phyloP scores from a whole-genome alignment of 139 green algal species.

The Diplosphaera chodatii region DNA sequence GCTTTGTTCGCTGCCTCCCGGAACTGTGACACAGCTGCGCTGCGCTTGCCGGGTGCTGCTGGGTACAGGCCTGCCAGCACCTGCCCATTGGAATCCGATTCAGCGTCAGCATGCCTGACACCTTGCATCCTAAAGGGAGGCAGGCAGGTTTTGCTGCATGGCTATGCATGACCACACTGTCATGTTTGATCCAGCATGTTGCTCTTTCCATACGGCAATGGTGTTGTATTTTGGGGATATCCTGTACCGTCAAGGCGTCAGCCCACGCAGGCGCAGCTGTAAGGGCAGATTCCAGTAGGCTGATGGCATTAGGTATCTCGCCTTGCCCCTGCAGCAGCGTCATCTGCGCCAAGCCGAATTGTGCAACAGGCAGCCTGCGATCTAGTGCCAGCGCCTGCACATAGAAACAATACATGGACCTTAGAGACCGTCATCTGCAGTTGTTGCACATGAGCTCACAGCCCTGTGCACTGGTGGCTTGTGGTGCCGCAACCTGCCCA shows the following conservation, averaged over 20 bases:
- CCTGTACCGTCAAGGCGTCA: conserved; percentile 59
- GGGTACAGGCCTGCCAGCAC: conserved; percentile 32
- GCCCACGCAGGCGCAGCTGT: conserved; percentile 44
- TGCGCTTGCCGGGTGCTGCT: conserved; percentile 15
- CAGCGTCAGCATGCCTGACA: too few species aligned
- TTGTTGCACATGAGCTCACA: too few species aligned
- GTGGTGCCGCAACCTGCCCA: too few species aligned
- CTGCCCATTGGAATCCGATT: conserved; percentile 16
- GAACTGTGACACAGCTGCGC: conserved; percentile 34
- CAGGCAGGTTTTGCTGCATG: too few species aligned
- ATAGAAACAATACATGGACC: too few species aligned
- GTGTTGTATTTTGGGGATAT: too few species aligned
- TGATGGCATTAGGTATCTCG: conserved; percentile 50
- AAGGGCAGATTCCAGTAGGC: conserved; percentile 62
- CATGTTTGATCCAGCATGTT: too few species aligned
- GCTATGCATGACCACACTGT: too few species aligned
- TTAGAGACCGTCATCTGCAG: neutral
- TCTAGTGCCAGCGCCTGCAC: conserved; percentile 56
- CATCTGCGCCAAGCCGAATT: conserved; percentile 65
- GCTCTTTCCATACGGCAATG: too few species aligned
- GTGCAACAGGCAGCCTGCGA: conserved; percentile 37
- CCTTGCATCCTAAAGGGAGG: too few species aligned
- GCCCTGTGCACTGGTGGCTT: too few species aligned
- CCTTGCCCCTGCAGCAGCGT: conserved; percentile 38
- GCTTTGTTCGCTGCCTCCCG: conserved; percentile 33